A percentile compares a stretch with the other conserved stretches of the same genome.
These are phyloP conservation scores for Trichoderma afroharzianum DNA, from an alignment of 2,329 filamentous ascomycete species.

Conservation along the genomic window DNA sequence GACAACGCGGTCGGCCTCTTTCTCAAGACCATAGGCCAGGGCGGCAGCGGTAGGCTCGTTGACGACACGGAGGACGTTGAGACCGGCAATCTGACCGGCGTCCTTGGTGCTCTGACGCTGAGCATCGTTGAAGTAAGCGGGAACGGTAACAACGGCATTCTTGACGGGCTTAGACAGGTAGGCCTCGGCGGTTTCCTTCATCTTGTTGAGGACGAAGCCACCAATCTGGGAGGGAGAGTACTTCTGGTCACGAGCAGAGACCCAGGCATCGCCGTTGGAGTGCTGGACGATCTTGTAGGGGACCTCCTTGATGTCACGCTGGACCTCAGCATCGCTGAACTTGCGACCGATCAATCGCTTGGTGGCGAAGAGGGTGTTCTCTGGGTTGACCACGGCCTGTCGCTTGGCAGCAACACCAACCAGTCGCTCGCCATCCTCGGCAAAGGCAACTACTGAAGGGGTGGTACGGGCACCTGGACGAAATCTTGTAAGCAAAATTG, in stretches of 20 bases:
- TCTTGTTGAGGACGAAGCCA: conserved; percentile 94
- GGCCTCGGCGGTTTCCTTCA: conserved; percentile 97
- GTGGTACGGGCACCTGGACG: conserved; percentile 37
- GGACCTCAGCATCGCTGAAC: conserved; percentile 89
- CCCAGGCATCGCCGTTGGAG: conserved; percentile 94
- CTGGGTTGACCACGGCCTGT: conserved; percentile 96
- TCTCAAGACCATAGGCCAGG: conserved; percentile 93
- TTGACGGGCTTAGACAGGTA: conserved; percentile 88
- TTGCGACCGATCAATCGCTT: conserved; percentile 99
- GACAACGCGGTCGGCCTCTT: conserved; percentile 83
- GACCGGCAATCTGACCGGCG: conserved; percentile 90
- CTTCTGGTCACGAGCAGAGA: conserved; percentile 87
- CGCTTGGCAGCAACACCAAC: conserved; percentile 98
- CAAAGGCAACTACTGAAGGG: conserved; percentile 89
- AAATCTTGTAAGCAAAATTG: background rate
- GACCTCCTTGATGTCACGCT: conserved; percentile 95
- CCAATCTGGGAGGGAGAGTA: conserved; percentile 98
- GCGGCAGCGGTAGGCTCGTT: conserved; percentile 97
- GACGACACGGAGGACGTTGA: conserved; percentile 95
- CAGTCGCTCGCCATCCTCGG: conserved; percentile 90
- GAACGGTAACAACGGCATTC: conserved; percentile 95
- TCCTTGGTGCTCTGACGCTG: conserved; percentile 98
- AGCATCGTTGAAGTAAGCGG: conserved; percentile 98
- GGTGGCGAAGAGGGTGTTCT: conserved; percentile 97
- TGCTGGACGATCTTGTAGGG: conserved; percentile 99